phyloP scores from a whole-genome alignment of 768 basidiomycete genomes.

The Hygrocybe coccinea region DNA sequence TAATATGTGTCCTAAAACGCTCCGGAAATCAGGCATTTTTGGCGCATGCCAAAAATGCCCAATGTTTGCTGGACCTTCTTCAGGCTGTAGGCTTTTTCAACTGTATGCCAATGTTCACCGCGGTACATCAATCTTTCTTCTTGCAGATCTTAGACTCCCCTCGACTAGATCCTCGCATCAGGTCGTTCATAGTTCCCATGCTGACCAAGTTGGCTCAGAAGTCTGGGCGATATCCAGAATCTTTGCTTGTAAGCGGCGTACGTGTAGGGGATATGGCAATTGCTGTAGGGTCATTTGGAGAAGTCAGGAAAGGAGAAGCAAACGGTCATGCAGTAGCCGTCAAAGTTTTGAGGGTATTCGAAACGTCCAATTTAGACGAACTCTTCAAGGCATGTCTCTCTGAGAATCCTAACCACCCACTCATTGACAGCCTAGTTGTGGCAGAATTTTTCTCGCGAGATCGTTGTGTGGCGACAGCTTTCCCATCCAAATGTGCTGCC shows the following conservation, averaged over 20 bases:
- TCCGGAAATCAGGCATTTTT: background rate
- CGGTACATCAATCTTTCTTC: background rate
- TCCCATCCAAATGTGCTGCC: constrained; percentile 4
- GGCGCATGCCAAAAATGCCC: background rate
- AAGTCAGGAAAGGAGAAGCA: constrained; percentile 5
- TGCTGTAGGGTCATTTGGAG: constrained; percentile 2
- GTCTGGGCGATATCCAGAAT: constrained; percentile 6
- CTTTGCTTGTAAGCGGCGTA: background rate
- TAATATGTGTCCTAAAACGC: background rate
- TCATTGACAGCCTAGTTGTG: constrained; percentile 3
- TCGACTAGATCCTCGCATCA: background rate
- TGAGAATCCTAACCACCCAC: background rate
- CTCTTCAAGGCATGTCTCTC: background rate
- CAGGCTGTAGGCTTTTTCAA: background rate
- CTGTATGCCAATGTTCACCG: background rate
- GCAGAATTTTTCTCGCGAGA: constrained; percentile 6
- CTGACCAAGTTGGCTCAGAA: background rate
- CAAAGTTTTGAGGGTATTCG: constrained; percentile 8
- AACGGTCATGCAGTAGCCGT: constrained; percentile 3
- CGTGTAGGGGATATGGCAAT: background rate
- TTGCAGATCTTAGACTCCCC: constrained; percentile 1
- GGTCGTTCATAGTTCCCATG: background rate
- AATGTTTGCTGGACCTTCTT: background rate
- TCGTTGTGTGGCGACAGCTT: constrained; percentile 1
- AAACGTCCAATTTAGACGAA: background rate